phyloP scores from a whole-genome alignment of 2,329 filamentous ascomycete species.

The Venturia effusa region DNA sequence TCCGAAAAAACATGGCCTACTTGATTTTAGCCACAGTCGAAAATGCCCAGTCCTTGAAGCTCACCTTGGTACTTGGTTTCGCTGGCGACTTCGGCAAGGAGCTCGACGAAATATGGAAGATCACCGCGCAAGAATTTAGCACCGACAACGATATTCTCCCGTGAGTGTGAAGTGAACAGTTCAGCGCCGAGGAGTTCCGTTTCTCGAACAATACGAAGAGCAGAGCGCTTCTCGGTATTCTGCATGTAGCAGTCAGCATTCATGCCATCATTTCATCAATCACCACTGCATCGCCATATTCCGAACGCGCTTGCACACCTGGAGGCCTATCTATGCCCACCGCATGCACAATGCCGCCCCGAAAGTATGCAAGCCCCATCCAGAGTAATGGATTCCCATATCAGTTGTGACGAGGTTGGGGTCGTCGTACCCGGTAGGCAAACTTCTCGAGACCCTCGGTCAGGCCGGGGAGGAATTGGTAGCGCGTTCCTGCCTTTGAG shows the following conservation, averaged over 20 bases:
- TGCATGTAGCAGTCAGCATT: constrained; percentile 26
- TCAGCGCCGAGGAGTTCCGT: constrained; percentile 88
- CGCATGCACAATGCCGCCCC: background rate
- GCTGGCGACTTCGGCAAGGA: constrained; percentile 82
- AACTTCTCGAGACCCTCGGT: constrained; percentile 87
- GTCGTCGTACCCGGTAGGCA: constrained; percentile 73
- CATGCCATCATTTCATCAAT: constrained; percentile 11
- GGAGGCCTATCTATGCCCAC: background rate
- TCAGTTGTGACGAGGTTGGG: constrained; percentile 13
- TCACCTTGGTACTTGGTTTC: constrained; percentile 72
- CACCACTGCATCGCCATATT: constrained; percentile 10
- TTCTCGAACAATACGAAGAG: constrained; percentile 87
- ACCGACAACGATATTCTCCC: constrained; percentile 84
- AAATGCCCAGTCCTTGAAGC: constrained; percentile 14
- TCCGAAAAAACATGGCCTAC: constrained; percentile 83
- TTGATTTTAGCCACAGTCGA: constrained; percentile 7
- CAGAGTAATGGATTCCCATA: constrained; percentile 20
- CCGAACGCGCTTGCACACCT: background rate
- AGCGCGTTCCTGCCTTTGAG: constrained; percentile 88
- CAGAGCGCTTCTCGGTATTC: constrained; percentile 81
- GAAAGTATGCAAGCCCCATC: background rate
- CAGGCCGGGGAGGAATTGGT: constrained; percentile 80
- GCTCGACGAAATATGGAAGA: constrained; percentile 93
- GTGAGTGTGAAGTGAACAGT: constrained; percentile 78
- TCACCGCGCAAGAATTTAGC: constrained; percentile 93